A percentile compares a stretch with the other conserved stretches of the same genome.
Evolutionary conservation across 352 stramenopile species (phyloP).

Genomic region (Pythium brachiatum): DNA sequence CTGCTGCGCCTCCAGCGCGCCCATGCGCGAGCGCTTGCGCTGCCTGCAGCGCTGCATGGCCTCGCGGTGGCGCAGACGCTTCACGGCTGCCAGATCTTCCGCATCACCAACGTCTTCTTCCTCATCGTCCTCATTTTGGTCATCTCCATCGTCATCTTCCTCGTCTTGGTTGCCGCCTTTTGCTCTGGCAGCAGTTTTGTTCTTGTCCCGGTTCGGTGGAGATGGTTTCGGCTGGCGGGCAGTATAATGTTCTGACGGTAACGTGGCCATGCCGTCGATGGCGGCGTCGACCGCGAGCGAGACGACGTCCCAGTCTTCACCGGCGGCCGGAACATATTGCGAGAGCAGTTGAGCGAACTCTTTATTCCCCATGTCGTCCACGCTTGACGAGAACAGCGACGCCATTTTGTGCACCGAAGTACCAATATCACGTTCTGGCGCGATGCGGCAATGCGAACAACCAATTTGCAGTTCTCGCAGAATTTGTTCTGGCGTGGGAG

Average conservation of each 20-base stretch:
- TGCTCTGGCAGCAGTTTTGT: not conserved
- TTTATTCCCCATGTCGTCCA: not conserved
- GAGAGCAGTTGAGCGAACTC: slow-evolving; percentile 4
- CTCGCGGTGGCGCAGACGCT: slow-evolving; percentile 23
- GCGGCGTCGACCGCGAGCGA: slow-evolving; percentile 14
- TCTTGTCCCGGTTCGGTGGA: not conserved
- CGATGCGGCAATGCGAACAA: too few species aligned
- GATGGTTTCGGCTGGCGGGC: not conserved
- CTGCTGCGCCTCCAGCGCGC: slow-evolving; percentile 17
- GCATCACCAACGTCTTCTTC: slow-evolving; percentile 13
- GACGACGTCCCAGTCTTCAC: slow-evolving; percentile 15
- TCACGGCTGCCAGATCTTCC: slow-evolving; percentile 4
- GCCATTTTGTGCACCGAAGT: not conserved
- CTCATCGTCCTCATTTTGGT: slow-evolving; percentile 4
- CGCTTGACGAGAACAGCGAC: not conserved
- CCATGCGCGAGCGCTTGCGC: slow-evolving; percentile 27
- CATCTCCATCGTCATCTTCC: not conserved
- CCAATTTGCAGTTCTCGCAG: too few species aligned
- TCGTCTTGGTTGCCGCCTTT: not conserved
- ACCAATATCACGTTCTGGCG: too few species aligned
- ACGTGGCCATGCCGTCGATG: slow-evolving; percentile 8
- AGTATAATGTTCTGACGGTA: not conserved
- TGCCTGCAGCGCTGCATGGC: slow-evolving; percentile 27
- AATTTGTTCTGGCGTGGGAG: too few species aligned
- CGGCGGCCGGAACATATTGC: not conserved